Base-by-base conservation (phyloP, 1,139 yeast genomes). In the Suhomyces choctaworum region DNA sequence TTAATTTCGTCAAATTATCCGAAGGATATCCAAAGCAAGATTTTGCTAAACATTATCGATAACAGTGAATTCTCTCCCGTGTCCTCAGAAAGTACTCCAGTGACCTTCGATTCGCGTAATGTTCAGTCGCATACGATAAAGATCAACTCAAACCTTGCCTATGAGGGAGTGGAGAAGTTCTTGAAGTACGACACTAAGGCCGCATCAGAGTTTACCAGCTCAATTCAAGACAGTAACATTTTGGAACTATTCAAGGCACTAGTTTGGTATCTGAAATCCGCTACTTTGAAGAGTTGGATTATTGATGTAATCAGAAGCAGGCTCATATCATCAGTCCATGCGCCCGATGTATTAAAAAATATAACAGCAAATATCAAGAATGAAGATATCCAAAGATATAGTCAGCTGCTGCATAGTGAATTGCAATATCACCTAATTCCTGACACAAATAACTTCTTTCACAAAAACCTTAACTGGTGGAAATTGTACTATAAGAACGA, bases 401-500 rank as follows among this genome's bases (percentile, higher is more conserved):
- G 66, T 32, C 54, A 55, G 16, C 44, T 49, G 11, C 62, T 62
- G 33, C 74, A 71, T 45, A 41, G 56, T 4, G 77, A 71, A 40
- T 52, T 71, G 11, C 75, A 68, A 41, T 45, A 53, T 23, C 45
- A 50, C 3, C 60, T 70, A 29, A 55, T 58, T 7, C 75, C 76
- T 2, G 39, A 47, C 3, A 58, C 70, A 1, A 44, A 45, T 6
- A 44, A 39, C 1, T 67, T 58, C 39, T 67, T 71, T 53, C 48
- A 44, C 7, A 51, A 47, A 17, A 59, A 54, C 14, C 56, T 71
- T 27, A 47, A 51, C 19, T 71, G 76, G 76, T 70, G 73, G 72
- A 68, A 59, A 42, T 52, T 71, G 13, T 71, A 71, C 46, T 58
- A 56, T 39, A 63, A 60, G 32, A 70, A 70, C 41, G 77, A 71